Conservation (phyloP, 306 rosid species). For the Dalbergia oliveri region DNA sequence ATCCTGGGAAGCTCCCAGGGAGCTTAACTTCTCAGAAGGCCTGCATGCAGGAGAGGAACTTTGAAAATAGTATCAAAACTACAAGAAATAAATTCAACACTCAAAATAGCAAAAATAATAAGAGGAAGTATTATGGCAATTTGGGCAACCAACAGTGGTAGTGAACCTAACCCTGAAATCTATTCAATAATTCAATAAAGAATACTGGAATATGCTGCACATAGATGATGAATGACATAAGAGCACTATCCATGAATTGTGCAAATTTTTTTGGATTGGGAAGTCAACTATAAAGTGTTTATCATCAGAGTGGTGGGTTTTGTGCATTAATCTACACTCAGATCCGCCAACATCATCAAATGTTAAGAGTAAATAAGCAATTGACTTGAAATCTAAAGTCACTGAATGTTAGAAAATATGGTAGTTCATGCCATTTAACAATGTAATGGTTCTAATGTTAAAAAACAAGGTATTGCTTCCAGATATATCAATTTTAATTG, state of each 20-base stretch:
- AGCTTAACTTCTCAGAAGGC: conserved; percentile 46
- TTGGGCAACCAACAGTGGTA: not conserved
- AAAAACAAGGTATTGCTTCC: not conserved
- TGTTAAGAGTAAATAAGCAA: conserved; percentile 1
- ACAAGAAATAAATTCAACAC: not conserved
- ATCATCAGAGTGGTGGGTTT: not conserved
- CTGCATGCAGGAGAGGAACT: conserved; percentile 55
- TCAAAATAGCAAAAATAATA: conserved; percentile 3
- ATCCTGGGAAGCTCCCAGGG: conserved; percentile 47
- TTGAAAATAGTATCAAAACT: conserved; percentile 9
- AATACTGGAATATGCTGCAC: not conserved
- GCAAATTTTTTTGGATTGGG: not conserved
- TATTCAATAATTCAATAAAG: not conserved
- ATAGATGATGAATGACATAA: not conserved
- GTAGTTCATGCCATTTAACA: not conserved
- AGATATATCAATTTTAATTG: not conserved
- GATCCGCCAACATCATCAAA: not conserved
- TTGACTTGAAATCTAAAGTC: not conserved
- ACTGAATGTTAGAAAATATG: conserved; percentile 10
- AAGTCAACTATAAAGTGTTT: not conserved
- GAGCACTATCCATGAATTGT: conserved; percentile 2
- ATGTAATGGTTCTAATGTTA: not conserved
- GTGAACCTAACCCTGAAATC: not conserved
- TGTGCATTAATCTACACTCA: not conserved
- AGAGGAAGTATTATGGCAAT: not conserved